Percentiles rank a stretch among this genome's conserved stretches.
Evolutionary conservation across 805 yeast species (phyloP).

Genomic region (Zygosaccharomyces kombuchaensis): DNA sequence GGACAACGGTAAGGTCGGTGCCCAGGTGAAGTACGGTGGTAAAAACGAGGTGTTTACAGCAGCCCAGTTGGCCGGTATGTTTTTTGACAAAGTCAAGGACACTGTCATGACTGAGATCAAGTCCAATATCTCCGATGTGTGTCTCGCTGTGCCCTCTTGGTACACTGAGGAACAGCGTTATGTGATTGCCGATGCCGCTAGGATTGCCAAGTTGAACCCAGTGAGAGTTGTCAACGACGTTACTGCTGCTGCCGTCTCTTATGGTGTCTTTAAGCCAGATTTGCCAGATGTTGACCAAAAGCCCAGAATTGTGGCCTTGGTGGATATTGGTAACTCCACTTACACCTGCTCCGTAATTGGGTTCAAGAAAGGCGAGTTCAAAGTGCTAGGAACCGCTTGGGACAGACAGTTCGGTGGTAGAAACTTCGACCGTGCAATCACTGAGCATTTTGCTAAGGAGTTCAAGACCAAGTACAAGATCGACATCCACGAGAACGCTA

Average conservation of each 20-base stretch:
- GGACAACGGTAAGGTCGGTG: constrained; percentile 71
- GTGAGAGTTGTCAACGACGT: constrained; percentile 96
- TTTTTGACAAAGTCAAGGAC: constrained; percentile 81
- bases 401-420: constrained; percentile 99
- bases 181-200: constrained; percentile 91
- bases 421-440: constrained; percentile 88
- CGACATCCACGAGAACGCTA: constrained; percentile 84
- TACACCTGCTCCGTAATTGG: constrained; percentile 87
- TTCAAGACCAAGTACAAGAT: constrained; percentile 90
- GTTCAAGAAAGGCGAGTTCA: constrained; percentile 94
- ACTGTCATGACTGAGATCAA: constrained; percentile 79
- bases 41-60: constrained; percentile 75
- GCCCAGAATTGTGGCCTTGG: constrained; percentile 83
- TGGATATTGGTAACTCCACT: constrained; percentile 96
- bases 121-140: constrained; percentile 73
- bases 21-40: constrained; percentile 80
- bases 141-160: constrained; percentile 95
- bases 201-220: constrained; percentile 95
- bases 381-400: constrained; percentile 84
- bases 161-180: constrained; percentile 95
- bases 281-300: constrained; percentile 79
- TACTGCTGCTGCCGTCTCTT: constrained; percentile 98
- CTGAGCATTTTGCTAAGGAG: constrained; percentile 91
- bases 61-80: constrained; percentile 92
- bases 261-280: constrained; percentile 97